phyloP scores from a whole-genome alignment of 805 yeast species.

The Candida chauliodis region DNA sequence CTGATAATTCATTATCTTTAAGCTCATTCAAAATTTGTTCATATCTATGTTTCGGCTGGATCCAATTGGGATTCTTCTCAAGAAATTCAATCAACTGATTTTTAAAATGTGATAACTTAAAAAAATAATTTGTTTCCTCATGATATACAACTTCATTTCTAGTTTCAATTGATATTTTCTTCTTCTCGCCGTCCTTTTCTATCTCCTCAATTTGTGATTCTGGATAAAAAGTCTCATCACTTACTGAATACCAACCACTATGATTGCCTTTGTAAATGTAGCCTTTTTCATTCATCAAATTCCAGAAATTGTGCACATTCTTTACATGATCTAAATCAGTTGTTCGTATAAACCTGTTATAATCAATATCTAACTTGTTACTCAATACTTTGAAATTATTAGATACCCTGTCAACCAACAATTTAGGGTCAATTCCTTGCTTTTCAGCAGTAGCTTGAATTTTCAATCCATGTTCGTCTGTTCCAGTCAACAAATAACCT shows the following conservation, averaged over 20 bases:
- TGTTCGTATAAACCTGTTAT: conserved; percentile 82
- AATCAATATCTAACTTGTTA: conserved; percentile 48
- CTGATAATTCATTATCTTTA: conserved; percentile 45
- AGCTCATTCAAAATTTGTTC: conserved; percentile 57
- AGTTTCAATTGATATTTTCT: conserved; percentile 59
- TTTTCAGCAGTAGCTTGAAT: conserved; percentile 80
- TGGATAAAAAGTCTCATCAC: conserved; percentile 93
- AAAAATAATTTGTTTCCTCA: conserved; percentile 83
- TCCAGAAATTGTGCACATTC: conserved; percentile 73
- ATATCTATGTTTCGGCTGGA: conserved; percentile 62
- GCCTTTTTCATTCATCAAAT: conserved; percentile 51
- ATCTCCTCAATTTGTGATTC: conserved; percentile 59
- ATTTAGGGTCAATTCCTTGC: conserved; percentile 46
- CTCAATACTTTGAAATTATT: conserved; percentile 65
- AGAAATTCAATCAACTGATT: conserved; percentile 48
- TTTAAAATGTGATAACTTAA: conserved; percentile 64
- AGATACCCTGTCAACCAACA: conserved; percentile 70
- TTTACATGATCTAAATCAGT: conserved; percentile 76
- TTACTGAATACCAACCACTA: conserved; percentile 90
- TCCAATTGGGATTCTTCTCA: conserved; percentile 50
- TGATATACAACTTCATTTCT: conserved; percentile 72
- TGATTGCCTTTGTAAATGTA: conserved; percentile 80
- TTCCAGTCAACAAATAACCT: conserved; percentile 73
- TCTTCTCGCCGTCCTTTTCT: conserved; percentile 23
- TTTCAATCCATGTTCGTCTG: conserved; percentile 96